Base-by-base conservation (phyloP, 1,139 yeast genomes). In the Pichia sp. region DNA sequence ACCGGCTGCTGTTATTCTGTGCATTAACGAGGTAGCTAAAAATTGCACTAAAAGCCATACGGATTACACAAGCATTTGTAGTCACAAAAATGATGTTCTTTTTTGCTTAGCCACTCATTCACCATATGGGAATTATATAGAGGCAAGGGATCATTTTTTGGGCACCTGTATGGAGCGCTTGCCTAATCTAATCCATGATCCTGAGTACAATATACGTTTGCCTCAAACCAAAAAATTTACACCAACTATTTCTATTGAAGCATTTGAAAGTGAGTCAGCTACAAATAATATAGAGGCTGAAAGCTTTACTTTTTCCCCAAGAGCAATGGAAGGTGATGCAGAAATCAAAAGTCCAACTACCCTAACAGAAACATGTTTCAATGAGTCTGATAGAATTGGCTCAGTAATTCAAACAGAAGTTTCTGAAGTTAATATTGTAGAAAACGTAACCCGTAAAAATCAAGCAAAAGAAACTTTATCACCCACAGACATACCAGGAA, bases 81-180 rank as follows among this genome's bases (percentile, higher is more conserved):
- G 51, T 11, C 57, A 61, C 22, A 64, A 66, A 41, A 64, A 62
- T 12, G 43, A 40, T 6, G n/a, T 55, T 7, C 53, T 70, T 31
- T 68, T 68, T 12, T 74, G 80, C 50, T 54, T 73, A 35, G 67
- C 37, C 3, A 12, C n/a, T 2, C 4, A 23, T 62, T 73, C 79
- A 51, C 74, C 76, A 0, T 66, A 62, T 47, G 76, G 77, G 1
- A 60, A 56, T 22, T 74, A 68, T 51, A 59, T 68, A 39, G 61
- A 72, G 26, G 69, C 77, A 18, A 63, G 79, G 56, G 79, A 74
- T 50, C 80, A 75, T 53, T 74, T 58, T 46, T 58, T 68, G 50
- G 80, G 79, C 1, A 71, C 78, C 4, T 75, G 79, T 47, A 53
- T 69, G 44, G 79, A 73, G 52, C 69, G 45, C 5, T 33, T 54